Base-by-base conservation (phyloP, 495 filamentous ascomycete genomes). In the Tirmania nivea region DNA sequence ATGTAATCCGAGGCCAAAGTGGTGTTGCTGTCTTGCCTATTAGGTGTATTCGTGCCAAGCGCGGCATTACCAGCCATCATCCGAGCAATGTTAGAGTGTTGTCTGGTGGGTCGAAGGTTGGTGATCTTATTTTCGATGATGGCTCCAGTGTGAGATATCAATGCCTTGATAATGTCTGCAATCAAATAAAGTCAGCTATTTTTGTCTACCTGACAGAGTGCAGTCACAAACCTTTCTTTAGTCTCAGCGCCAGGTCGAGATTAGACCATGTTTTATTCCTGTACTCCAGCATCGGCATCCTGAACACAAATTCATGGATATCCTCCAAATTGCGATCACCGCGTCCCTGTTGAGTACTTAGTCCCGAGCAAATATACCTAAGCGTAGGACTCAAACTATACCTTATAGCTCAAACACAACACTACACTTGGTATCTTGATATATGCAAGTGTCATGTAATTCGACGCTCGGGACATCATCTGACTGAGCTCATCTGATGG, bases 241-340 rank as follows among this genome's bases (percentile, higher is more conserved):
- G 70, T 17, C 83, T 80, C 50, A 95, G 70, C 1, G 89, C 87
- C 10, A 99, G 76, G 57, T 99, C 90, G 8, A 96, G 77, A 65
- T 96, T 96, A 16, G 89, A 95, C 90, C 90, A 99, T 10, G 87
- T 96, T 69, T 95, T 96, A 71, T 99, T 96, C 50, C 84, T 76
- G 65, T 94, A 96, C 64, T 99, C 90, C 39, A 99, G 78, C 14
- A 83, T 82, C 8, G 90, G 90, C 62, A 99, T 77, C 17, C 86
- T 80, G 75, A 97, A 97, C 55, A 96, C 90, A 56, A 97, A 89
- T 60, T 95, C 81, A 66, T 97, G 90, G 11, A 97, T 79, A 66
- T 97, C 90, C 69, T 93, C 84, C 50, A 97, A 69, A 60, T 96
- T 99, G 60, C 86, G 86, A 53, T 94, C 83, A 47, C 85, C 86